Evolutionary conservation across 257 asterid species (phyloP).

Genomic region (Solanum chiquidenum): DNA sequence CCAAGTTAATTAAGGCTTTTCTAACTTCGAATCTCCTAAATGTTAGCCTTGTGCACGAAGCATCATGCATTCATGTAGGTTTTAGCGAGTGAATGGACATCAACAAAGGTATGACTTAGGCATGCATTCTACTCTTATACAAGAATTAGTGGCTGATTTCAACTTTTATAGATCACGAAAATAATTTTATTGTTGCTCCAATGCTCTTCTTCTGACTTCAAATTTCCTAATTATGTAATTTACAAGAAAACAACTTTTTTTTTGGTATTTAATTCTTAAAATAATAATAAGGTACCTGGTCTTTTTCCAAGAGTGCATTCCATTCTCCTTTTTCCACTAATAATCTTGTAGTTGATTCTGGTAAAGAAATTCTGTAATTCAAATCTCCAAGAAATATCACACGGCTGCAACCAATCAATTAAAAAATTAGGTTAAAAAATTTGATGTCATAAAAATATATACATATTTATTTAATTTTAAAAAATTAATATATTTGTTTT

Average conservation of each 20-base stretch:
- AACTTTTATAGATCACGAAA: neutral
- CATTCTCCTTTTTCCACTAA: conserved; percentile 35
- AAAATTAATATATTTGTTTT: neutral
- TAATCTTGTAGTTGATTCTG: conserved; percentile 37
- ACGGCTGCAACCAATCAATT: conserved; percentile 27
- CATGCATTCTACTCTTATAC: neutral
- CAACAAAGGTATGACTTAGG: neutral
- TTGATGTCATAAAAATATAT: neutral
- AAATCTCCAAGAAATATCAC: conserved; percentile 59
- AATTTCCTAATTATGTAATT: neutral
- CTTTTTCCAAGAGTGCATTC: conserved; percentile 39
- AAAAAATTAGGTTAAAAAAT: neutral
- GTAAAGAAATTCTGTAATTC: conserved; percentile 51
- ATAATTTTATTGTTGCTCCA: neutral
- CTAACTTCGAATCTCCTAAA: neutral
- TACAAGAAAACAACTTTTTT: neutral
- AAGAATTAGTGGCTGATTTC: neutral
- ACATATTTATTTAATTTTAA: neutral
- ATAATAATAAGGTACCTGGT: conserved; percentile 27
- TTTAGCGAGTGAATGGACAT: neutral
- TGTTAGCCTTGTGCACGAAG: neutral
- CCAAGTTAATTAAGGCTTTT: neutral
- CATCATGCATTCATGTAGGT: neutral
- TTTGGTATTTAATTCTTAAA: neutral
- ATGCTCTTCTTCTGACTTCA: neutral